These are phyloP conservation scores for Kodamaea jinghongensis DNA, from an alignment of 805 yeast species.

Conservation along the genomic window DNA sequence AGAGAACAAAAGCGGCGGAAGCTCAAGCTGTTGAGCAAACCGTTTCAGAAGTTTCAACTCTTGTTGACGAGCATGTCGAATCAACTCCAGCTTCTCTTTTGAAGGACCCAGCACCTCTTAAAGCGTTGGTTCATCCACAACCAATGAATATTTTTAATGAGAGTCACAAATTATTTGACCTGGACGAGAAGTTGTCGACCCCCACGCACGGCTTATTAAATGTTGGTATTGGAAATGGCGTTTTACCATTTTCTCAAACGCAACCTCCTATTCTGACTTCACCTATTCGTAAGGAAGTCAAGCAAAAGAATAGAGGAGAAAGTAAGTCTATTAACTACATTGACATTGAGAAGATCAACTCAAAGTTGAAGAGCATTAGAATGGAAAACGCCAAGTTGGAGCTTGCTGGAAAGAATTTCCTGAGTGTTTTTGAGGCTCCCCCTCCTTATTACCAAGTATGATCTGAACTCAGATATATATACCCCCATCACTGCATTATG, in stretches of 20 bases:
- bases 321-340: slow-evolving; percentile 24
- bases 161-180: neutral
- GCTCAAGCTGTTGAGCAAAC: slow-evolving; percentile 1
- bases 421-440: slow-evolving; percentile 17
- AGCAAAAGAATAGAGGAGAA: slow-evolving; percentile 12
- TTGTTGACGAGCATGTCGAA: slow-evolving; percentile 6
- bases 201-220: slow-evolving; percentile 14
- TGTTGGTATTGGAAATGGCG: slow-evolving; percentile 41
- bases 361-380: slow-evolving; percentile 18
- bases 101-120: slow-evolving; percentile 6
- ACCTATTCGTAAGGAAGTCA: slow-evolving; percentile 22
- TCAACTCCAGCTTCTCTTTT: no score
- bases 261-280: slow-evolving; percentile 22
- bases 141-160: slow-evolving; percentile 8
- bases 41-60: slow-evolving; percentile 10
- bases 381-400: slow-evolving; percentile 12
- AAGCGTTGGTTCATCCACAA: slow-evolving; percentile 16
- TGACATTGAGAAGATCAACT: slow-evolving; percentile 27
- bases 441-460: slow-evolving; percentile 22
- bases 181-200: slow-evolving; percentile 8
- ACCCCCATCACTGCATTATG: no score
- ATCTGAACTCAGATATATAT: no score
- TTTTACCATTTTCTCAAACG: slow-evolving; percentile 28
- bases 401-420: slow-evolving; percentile 4
- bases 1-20: slow-evolving; percentile 10